Base-by-base conservation (phyloP, 306 rosid species). In the Crotalaria pallida region DNA sequence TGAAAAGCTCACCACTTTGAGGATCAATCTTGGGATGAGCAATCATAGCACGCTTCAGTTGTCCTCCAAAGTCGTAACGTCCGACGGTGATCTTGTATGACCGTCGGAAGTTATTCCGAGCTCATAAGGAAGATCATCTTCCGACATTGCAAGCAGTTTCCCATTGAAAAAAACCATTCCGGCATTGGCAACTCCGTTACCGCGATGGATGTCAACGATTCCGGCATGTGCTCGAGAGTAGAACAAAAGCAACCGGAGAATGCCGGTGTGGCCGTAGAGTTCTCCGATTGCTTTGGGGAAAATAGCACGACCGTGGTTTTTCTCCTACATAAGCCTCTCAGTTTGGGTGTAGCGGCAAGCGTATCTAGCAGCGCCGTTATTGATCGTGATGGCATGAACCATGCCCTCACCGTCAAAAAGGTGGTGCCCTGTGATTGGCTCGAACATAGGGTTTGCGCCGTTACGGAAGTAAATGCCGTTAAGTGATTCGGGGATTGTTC, bases 331-430 rank as follows among this genome's bases (percentile, higher is more conserved):
- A 0, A 92, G 84, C 43, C 97, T 76, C 77, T 84, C 87, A 0
- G 97, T 92, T 36, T 82, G 78, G 5, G 91, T 89, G 87, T 77
- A 92, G 47, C 97, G 82, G 65, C 97, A 92, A 0, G 89, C 74
- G 38, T 92, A 92, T 29, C 87, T 87, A 0, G 88, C 96, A 34
- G 33, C 24, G 23, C 83, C 87, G 1, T 69, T 73, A 16, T 65
- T 73, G 68, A 92, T 34, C 10, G 58, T 79, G 2, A 92, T 92
- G 53, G 96, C 96, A 31, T 92, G 97, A 23, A 92, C 77, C 97
- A 92, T 92, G 1, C 97, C 97, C 58, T 92, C 97, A 0, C 97
- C 97, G 58, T 92, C 97, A 17, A 92, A 92, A 47, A 92, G 72
- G 76, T 92, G 97, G 78, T 92, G 91, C 0, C 97, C 96, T 0